Conservation (phyloP, 1,139 yeast genomes). For the Taphrina sp. region DNA sequence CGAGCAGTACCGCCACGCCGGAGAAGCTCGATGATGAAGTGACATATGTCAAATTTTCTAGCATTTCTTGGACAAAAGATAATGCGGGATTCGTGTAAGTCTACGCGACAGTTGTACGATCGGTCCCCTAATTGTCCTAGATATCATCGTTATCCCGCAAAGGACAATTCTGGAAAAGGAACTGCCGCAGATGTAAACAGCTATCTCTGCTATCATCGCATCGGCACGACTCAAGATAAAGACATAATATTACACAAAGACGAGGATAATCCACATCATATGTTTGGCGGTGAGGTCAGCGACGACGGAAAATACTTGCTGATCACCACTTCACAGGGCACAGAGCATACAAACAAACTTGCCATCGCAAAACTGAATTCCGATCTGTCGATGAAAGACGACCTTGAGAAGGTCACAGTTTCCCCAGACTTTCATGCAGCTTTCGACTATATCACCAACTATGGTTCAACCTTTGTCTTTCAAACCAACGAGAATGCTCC, state of each 20-base stretch:
- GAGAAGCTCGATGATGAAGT: constrained; percentile 10
- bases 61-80: constrained; percentile 29
- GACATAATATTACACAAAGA: constrained; percentile 22
- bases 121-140: no score
- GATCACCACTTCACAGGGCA: constrained; percentile 25
- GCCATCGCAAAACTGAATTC: constrained; percentile 17
- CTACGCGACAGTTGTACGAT: no score
- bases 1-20: constrained; percentile 18
- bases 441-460: constrained; percentile 59
- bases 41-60: constrained; percentile 22
- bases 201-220: constrained; percentile 16
- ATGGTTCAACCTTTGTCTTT: constrained; percentile 23
- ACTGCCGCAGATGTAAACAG: constrained; percentile 25
- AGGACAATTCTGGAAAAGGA: constrained; percentile 26
- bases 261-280: constrained; percentile 13
- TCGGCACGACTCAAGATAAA: constrained; percentile 20
- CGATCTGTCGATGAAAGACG: not conserved
- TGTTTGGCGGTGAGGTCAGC: constrained; percentile 21
- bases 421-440: constrained; percentile 77
- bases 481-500: constrained; percentile 22
- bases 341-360: constrained; percentile 22
- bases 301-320: constrained; percentile 24
- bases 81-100: constrained; percentile 25
- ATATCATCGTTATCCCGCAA: constrained; percentile 27
- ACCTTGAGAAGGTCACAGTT: constrained; percentile 67